These are phyloP conservation scores for Penicillium sp. DNA, from an alignment of 2,329 filamentous ascomycete species.

Conservation along the genomic window DNA sequence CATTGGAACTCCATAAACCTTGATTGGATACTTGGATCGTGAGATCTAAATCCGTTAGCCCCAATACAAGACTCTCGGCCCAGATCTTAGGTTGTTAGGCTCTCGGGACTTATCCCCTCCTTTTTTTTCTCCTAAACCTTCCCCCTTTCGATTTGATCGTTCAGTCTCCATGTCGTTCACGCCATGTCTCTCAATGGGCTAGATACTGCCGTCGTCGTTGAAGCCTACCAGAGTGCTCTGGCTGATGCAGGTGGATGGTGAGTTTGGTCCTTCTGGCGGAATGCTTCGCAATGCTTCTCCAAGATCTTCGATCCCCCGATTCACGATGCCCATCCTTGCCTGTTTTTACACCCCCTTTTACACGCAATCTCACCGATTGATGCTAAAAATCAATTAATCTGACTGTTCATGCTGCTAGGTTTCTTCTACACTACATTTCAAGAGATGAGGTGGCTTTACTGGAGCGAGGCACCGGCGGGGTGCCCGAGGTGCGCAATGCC, in stretches of 20 bases:
- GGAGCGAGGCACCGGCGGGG: conserved; percentile 74
- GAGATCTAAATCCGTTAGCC: conserved; percentile 12
- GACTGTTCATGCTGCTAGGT: conserved; percentile 59
- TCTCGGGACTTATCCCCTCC: conserved; percentile 11
- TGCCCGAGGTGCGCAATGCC: conserved; percentile 76
- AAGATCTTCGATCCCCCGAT: not conserved
- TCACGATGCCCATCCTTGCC: not conserved
- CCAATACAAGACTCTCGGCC: conserved; percentile 4
- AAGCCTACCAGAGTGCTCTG: conserved; percentile 78
- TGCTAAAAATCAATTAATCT: not conserved
- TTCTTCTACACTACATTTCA: conserved; percentile 85
- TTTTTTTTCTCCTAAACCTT: conserved; percentile 6
- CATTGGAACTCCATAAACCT: not conserved
- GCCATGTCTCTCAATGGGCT: conserved; percentile 94
- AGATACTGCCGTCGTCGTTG: conserved; percentile 75
- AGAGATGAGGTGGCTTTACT: conserved; percentile 85
- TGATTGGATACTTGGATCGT: conserved; percentile 14
- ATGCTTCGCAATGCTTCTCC: conserved; percentile 1
- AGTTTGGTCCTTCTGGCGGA: conserved; percentile 37
- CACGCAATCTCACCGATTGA: not conserved
- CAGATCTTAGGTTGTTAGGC: conserved; percentile 6
- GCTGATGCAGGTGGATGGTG: conserved; percentile 94
- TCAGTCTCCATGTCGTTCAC: conserved; percentile 36
- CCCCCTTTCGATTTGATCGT: conserved; percentile 3
- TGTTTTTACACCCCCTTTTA: conserved; percentile 3